phyloP scores from a whole-genome alignment of 176 grass and related monocot genomes.

The Eleusine indica region DNA sequence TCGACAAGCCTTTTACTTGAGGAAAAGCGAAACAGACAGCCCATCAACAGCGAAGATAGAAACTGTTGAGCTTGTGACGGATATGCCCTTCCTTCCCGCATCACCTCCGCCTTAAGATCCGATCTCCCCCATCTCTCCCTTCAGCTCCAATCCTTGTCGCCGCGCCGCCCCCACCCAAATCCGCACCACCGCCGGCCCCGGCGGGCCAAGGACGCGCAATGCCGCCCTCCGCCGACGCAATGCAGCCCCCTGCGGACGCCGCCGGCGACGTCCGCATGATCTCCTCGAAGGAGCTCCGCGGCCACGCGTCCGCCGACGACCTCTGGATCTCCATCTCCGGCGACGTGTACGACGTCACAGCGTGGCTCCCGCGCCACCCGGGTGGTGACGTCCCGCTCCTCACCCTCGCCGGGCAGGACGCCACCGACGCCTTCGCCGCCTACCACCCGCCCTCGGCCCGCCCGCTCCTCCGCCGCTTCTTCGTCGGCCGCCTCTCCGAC shows the following conservation, averaged over 20 bases:
- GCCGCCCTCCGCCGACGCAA: conserved; percentile 44
- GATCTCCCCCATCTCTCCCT: conserved; percentile 9
- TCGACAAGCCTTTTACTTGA: background rate
- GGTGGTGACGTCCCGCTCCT: conserved; percentile 74
- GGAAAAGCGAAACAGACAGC: background rate
- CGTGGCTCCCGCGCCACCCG: conserved; percentile 66
- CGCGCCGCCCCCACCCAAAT: conserved; percentile 13
- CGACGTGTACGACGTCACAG: conserved; percentile 85
- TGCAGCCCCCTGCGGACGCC: background rate
- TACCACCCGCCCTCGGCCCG: conserved; percentile 61
- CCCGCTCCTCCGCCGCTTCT: conserved; percentile 49
- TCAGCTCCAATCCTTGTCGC: background rate
- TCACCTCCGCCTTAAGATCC: conserved; percentile 36
- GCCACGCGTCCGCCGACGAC: conserved; percentile 47
- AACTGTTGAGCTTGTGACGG: background rate
- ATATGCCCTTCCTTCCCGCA: background rate
- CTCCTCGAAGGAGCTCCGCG: conserved; percentile 61
- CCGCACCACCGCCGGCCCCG: conserved; percentile 5
- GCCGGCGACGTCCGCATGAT: conserved; percentile 44
- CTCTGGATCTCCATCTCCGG: conserved; percentile 92
- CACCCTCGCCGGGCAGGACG: conserved; percentile 73
- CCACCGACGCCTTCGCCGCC: conserved; percentile 77
- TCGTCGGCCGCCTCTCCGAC: conserved; percentile 69
- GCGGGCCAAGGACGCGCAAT: conserved; percentile 31
- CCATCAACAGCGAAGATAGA: background rate